Evolutionary conservation across 805 yeast species (phyloP).

Genomic region (Yarrowia sp.): DNA sequence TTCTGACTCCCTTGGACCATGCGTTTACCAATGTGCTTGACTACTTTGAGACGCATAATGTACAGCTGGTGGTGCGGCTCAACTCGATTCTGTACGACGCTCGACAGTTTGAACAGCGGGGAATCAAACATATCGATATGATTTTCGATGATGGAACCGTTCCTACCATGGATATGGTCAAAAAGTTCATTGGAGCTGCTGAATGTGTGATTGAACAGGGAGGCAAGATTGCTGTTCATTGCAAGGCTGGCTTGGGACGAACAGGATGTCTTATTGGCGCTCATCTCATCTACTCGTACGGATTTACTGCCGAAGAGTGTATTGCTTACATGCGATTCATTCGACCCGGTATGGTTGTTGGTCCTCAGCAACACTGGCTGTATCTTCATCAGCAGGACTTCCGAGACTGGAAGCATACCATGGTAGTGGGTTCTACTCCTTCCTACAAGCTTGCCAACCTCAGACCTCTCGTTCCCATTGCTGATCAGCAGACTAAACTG

Average conservation of each 20-base stretch:
- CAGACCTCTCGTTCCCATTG: conserved; percentile 39
- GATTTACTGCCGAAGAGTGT: conserved; percentile 95
- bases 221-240: conserved; percentile 97
- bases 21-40: conserved; percentile 72
- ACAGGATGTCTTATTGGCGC: conserved; percentile 98
- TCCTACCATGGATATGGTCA: conserved; percentile 90
- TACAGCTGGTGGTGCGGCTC: conserved; percentile 84
- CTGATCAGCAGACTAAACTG: conserved; percentile 29
- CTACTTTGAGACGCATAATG: conserved; percentile 69
- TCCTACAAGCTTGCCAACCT: conserved; percentile 43
- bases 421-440: conserved; percentile 71
- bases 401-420: conserved; percentile 92
- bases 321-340: conserved; percentile 94
- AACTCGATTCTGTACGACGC: conserved; percentile 90
- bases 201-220: conserved; percentile 81
- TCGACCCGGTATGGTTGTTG: conserved; percentile 99
- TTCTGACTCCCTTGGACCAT: conserved; percentile 34
- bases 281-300: conserved; percentile 90
- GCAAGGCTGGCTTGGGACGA: conserved; percentile 97
- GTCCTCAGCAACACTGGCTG: conserved; percentile 99
- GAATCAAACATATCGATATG: conserved; percentile 90
- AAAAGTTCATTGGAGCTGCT: conserved; percentile 90
- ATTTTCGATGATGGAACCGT: conserved; percentile 98
- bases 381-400: conserved; percentile 94
- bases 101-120: conserved; percentile 74